A percentile compares a stretch with the other conserved stretches of the same genome.
Conservation (phyloP, 306 rosid species). For the Delonix regia region DNA sequence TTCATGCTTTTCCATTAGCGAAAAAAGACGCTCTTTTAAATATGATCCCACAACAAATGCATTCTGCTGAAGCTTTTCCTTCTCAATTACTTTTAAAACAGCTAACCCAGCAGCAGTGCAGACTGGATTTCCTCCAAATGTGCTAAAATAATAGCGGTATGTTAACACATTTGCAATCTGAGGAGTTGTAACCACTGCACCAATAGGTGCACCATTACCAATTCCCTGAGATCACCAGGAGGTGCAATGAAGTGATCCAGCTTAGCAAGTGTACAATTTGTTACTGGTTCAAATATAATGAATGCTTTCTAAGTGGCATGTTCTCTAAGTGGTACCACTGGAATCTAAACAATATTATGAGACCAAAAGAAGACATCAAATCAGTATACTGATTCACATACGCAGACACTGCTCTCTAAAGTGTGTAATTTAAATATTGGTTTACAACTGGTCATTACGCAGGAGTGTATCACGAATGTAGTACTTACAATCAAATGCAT, state of each 20-base stretch:
- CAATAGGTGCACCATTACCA: constrained; percentile 56
- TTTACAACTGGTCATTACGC: background rate
- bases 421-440: background rate
- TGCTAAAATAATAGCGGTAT: constrained; percentile 39
- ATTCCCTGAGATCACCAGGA: constrained; percentile 45
- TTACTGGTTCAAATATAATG: background rate
- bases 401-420: background rate
- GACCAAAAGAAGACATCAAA: background rate
- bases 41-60: constrained; percentile 46
- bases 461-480: background rate
- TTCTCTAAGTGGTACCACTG: background rate
- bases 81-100: constrained; percentile 54
- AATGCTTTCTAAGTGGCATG: background rate
- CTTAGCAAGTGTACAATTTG: background rate
- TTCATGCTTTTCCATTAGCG: constrained; percentile 50
- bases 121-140: constrained; percentile 58
- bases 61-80: constrained; percentile 49
- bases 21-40: constrained; percentile 47
- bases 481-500: background rate
- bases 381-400: background rate
- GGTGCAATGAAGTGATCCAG: constrained; percentile 10
- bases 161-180: constrained; percentile 51
- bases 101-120: constrained; percentile 51
- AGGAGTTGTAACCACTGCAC: constrained; percentile 56
- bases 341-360: background rate